Base-by-base conservation (phyloP, 345 rosid genomes). In the Brassica juncea region DNA sequence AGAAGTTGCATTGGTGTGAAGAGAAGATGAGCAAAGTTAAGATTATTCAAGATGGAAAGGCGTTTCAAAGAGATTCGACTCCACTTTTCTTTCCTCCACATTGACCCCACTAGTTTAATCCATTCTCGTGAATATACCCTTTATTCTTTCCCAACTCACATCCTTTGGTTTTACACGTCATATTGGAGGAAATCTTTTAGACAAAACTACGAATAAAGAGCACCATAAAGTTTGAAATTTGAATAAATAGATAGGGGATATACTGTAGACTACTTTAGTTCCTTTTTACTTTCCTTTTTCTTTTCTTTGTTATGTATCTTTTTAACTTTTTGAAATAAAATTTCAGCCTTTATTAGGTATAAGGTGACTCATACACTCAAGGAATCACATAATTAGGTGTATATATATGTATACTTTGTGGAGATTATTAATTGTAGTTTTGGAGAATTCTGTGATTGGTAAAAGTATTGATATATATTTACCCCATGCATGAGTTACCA, bases 1-100 rank as follows among this genome's bases (percentile, higher is more conserved):
- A 89, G 68, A 89, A 88, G 71, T 68, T 92, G 71, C 97, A 96
- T 73, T 96, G 99, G 99, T 90, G 97, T 39, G 99, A 93, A 80
- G 98, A 85, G 82, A 96, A 93, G 87, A 93, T 90, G 97, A 96
- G 92, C 92, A 96, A 87, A 88, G 92, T 93, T 23, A 92, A 86
- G 21, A 77, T 93, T 21, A 44, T 74, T 70, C 78, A 77, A 66
- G 90, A 85, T 42, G 94, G 97, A 72, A 89, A 89, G 71, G 78
- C 47, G 0, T 82, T 96, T 44, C 97, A 93, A 82, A 90, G 98
- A 89, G 98, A 96, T 77, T 87, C 95, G 64, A 82, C 95, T 0
- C 87, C 97, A 79, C 91, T 93, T 82, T 96, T 95, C 79, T 96
- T 92, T 87, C 99, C 97, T 23, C 88, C 98, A 77, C 99, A 90